Evolutionary conservation across 257 asterid genomes (phyloP).

Genomic region (Catharanthus roseus): DNA sequence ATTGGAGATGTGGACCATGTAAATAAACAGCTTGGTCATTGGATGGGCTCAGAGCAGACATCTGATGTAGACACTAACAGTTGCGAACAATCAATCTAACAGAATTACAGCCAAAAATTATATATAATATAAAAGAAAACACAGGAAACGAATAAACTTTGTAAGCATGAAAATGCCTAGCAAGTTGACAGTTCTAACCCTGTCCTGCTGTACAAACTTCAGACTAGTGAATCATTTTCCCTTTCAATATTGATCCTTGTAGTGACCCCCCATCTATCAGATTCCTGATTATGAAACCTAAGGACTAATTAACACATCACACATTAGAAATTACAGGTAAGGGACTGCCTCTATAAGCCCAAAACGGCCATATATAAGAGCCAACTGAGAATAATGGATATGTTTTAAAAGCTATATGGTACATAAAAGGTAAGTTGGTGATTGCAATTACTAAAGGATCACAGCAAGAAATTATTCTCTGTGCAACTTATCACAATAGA

Average conservation of each 20-base stretch:
- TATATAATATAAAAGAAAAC: background rate
- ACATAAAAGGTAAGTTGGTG: background rate
- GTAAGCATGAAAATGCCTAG: background rate
- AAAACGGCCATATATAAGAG: background rate
- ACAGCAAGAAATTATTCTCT: background rate
- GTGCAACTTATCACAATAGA: background rate
- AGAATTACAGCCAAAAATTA: background rate
- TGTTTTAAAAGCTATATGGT: no score
- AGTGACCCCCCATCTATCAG: background rate
- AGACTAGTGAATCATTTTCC: background rate
- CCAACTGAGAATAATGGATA: background rate
- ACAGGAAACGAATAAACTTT: no score
- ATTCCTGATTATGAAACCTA: background rate
- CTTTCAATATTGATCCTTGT: background rate
- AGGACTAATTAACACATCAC: background rate
- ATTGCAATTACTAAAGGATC: background rate
- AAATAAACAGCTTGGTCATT: background rate
- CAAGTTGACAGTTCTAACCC: background rate
- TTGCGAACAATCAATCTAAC: background rate
- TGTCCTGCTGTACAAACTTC: no score
- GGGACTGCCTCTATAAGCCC: background rate
- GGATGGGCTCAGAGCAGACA: background rate
- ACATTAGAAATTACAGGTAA: background rate
- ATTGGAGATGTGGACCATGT: background rate
- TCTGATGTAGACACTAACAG: background rate